phyloP scores from a whole-genome alignment of 306 rosid genomes.

The Bauhinia variegata region DNA sequence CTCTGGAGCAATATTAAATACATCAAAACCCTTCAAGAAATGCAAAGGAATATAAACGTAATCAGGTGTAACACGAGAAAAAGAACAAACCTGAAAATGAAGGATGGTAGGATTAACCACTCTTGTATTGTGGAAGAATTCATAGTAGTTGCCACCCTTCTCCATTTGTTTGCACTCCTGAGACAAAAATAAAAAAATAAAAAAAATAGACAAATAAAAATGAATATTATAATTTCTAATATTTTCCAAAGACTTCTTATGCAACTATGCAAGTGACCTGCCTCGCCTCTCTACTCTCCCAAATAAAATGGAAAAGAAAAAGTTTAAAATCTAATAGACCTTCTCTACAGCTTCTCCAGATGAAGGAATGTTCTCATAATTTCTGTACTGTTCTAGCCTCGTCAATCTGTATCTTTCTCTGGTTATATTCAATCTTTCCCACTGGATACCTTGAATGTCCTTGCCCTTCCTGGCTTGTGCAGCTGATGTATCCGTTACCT shows the following conservation, averaged over 20 bases:
- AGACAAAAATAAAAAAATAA: no score
- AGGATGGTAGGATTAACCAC: slow-evolving; percentile 85
- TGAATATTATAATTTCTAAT: no score
- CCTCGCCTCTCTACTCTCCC: background rate
- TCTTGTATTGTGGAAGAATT: slow-evolving; percentile 78
- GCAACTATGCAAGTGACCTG: no score
- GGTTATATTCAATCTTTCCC: slow-evolving; percentile 78
- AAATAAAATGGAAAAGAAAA: slow-evolving; percentile 6
- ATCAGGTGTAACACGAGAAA: slow-evolving; percentile 6
- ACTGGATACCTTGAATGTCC: slow-evolving; percentile 87
- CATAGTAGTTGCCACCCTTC: slow-evolving; percentile 67
- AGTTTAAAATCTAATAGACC: slow-evolving; percentile 46
- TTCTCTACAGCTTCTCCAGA: slow-evolving; percentile 74
- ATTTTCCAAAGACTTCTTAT: no score
- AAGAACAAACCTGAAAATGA: slow-evolving; percentile 81
- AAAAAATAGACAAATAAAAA: no score
- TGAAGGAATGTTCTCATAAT: slow-evolving; percentile 75
- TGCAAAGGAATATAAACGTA: background rate
- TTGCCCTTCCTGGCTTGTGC: slow-evolving; percentile 79
- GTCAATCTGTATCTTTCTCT: slow-evolving; percentile 71
- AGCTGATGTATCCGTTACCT: slow-evolving; percentile 78
- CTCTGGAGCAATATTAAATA: slow-evolving; percentile 6
- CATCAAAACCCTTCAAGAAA: slow-evolving; percentile 4
- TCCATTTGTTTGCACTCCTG: slow-evolving; percentile 68
- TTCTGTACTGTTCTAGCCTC: slow-evolving; percentile 77